Base-by-base conservation (phyloP, 371 early-diverging fungal species). In the Apophysomyces elegans region DNA sequence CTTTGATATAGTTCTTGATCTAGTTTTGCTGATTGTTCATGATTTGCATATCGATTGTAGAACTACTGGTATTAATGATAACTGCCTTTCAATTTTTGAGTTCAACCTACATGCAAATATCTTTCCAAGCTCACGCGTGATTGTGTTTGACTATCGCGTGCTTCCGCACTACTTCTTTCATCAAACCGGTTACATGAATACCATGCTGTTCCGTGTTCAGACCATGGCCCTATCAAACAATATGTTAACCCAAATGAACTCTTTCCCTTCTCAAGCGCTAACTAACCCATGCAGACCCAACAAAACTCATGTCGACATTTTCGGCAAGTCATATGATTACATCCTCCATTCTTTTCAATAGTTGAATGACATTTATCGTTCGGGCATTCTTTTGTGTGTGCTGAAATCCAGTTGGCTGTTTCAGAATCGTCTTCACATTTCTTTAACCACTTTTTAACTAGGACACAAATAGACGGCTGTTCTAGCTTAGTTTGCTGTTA, bases 341-440 rank as follows among this genome's bases (percentile, higher is more conserved):
- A 93, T 32, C 93, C 93, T 67, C 97, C 97, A 71, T 96, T 96
- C 86, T 97, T 97, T 75, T 97, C 98, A 66, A 97, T 97, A 0
- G 93, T 92, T 1, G 93, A 84, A 56, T 84, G 80, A 77, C 98
- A 97, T 64, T 94, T 92, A 21, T 50, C 54, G 54, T 50, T 50
- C 26, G 91, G 81, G 74, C 98, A 97, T 71, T 96, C 96, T 76
- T 96, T 95, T 37, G 97, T 96, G 76, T 96, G 88, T 21, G 94
- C 92, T 37, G 90, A 86, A 61, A 97, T 91, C 96, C 96, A 97
- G 77, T 95, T 95, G 32, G 95, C 87, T 1, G 97, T 97, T 72
- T 97, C 96, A 21, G 95, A 93, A 73, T 97, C 98, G 77, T 97
- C 96, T 39, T 82, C 89, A 77, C 96, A 96, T 79, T 96, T 96